Evolutionary conservation across 1,284 basidiomycete genomes (phyloP).

Genomic region (Pulchroboletus neoregius): DNA sequence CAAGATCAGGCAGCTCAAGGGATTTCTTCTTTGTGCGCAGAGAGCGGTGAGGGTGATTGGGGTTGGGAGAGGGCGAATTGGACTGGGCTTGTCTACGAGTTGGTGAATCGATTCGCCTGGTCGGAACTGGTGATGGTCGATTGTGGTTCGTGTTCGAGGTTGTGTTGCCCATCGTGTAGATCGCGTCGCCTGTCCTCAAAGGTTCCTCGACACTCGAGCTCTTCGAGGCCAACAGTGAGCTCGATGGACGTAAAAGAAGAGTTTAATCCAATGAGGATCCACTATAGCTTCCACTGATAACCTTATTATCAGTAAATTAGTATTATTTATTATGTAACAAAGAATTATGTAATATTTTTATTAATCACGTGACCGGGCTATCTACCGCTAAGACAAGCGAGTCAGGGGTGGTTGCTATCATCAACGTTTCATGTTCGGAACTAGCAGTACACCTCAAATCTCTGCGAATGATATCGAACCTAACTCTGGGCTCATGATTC

Average conservation of each 20-base stretch:
- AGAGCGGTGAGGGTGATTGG: constrained; percentile 44
- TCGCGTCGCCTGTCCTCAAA: constrained; percentile 18
- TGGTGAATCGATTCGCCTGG: constrained; percentile 27
- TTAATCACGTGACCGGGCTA: neutral
- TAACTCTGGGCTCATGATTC: constrained; percentile 42
- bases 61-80: constrained; percentile 35
- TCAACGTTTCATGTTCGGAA: neutral
- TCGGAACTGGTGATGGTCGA: constrained; percentile 25
- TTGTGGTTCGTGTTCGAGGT: constrained; percentile 32
- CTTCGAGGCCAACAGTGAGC: constrained; percentile 22
- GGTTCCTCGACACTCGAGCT: constrained; percentile 11
- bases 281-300: constrained; percentile 19
- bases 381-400: too few relatives aligned
- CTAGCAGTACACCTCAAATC: neutral
- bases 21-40: constrained; percentile 68
- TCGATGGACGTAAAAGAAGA: constrained; percentile 35
- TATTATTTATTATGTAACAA: constrained; percentile 18
- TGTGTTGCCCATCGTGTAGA: constrained; percentile 33
- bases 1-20: constrained; percentile 74
- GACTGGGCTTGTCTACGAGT: constrained; percentile 19
- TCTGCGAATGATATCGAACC: constrained; percentile 17
- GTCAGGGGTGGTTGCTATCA: too few relatives aligned
- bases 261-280: constrained; percentile 24
- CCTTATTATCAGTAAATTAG: constrained; percentile 25
- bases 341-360: constrained; percentile 4